phyloP scores from a whole-genome alignment of 1,139 yeast species.

The Saccharomyces hybrid region DNA sequence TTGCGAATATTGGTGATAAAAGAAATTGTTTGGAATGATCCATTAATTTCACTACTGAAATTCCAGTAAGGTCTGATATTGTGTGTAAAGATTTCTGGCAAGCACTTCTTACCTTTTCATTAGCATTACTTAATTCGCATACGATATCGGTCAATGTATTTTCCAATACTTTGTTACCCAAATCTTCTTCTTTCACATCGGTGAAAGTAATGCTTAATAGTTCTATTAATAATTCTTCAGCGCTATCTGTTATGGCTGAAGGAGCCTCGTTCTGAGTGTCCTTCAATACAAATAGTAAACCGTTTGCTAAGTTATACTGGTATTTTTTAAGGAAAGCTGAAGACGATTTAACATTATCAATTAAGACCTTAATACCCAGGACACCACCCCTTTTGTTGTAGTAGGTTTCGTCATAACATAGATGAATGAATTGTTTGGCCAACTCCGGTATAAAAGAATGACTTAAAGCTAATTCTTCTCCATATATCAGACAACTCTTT shows the following conservation, averaged over 20 bases:
- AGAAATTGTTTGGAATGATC: conserved; percentile 76
- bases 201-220: conserved; percentile 36
- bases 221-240: conserved; percentile 56
- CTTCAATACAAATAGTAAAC: conserved; percentile 79
- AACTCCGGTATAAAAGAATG: conserved; percentile 71
- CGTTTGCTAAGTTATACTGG: conserved; percentile 78
- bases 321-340: conserved; percentile 64
- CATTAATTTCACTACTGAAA: conserved; percentile 66
- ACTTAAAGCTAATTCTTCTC: conserved; percentile 56
- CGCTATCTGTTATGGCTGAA: conserved; percentile 61
- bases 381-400: conserved; percentile 86
- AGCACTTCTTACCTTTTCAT: conserved; percentile 70
- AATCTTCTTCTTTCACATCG: conserved; percentile 42
- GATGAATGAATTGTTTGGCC: conserved; percentile 77
- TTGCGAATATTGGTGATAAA: conserved; percentile 89
- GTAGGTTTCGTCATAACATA: conserved; percentile 84
- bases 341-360: conserved; percentile 61
- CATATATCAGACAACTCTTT: conserved; percentile 61
- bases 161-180: conserved; percentile 62
- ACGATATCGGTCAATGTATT: conserved; percentile 81
- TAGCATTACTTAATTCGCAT: conserved; percentile 86
- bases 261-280: conserved; percentile 92
- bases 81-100: conserved; percentile 65
- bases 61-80: conserved; percentile 60
- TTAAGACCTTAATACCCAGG: conserved; percentile 66